These are phyloP conservation scores for Sanghuangporus weigelae DNA, from an alignment of 1,284 basidiomycete species.

Conservation along the genomic window DNA sequence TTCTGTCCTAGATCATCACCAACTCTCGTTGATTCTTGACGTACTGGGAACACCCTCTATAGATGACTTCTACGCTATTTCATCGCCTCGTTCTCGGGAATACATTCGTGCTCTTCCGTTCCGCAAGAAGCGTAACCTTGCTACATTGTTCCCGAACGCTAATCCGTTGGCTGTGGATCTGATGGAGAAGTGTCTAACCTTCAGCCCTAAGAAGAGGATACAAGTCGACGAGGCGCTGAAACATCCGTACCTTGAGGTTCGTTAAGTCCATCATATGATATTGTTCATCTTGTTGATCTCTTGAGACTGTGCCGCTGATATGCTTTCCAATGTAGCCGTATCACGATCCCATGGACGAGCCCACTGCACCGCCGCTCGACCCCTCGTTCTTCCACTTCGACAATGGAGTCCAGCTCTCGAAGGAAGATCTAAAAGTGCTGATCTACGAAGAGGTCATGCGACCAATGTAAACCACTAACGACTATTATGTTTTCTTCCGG, in stretches of 20 bases:
- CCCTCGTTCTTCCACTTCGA: conserved; percentile 92
- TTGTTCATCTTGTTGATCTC: neutral
- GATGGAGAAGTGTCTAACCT: conserved; percentile 85
- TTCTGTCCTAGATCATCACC: conserved; percentile 71
- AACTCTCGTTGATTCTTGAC: conserved; percentile 83
- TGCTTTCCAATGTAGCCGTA: conserved; percentile 53
- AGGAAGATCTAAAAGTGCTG: conserved; percentile 58
- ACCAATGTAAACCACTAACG: conserved; percentile 2
- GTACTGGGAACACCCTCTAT: conserved; percentile 86
- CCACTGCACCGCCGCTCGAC: conserved; percentile 72
- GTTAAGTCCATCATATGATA: conserved; percentile 22
- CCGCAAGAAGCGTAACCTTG: conserved; percentile 79
- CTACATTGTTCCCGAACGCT: conserved; percentile 72
- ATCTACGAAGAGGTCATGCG: conserved; percentile 26
- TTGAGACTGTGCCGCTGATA: conserved; percentile 4
- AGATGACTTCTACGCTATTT: conserved; percentile 92
- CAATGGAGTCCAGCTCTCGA: conserved; percentile 57
- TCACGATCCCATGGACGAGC: conserved; percentile 88
- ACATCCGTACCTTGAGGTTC: conserved; percentile 87
- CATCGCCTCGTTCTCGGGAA: conserved; percentile 79
- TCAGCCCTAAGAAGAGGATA: conserved; percentile 89
- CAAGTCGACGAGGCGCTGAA: conserved; percentile 85
- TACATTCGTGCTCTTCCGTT: conserved; percentile 93
- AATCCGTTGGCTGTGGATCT: conserved; percentile 89
- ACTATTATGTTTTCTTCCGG: neutral